Evolutionary conservation across 495 filamentous ascomycete species (phyloP).

Genomic region (Corynascus novoguineensis): DNA sequence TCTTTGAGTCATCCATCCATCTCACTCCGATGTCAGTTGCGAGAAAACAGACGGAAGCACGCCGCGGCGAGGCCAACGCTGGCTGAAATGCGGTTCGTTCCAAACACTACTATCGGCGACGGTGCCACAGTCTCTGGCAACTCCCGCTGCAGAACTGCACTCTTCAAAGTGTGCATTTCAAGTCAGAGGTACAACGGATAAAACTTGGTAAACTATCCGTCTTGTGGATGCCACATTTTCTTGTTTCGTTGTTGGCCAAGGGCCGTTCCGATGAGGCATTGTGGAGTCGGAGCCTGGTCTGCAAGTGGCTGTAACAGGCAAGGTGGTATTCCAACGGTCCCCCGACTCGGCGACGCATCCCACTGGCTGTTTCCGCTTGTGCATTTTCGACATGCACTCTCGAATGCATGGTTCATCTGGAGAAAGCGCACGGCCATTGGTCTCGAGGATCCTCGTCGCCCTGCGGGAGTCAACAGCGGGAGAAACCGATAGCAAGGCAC

Average conservation of each 20-base stretch:
- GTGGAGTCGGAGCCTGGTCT: constrained; percentile 15
- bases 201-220: no score
- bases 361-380: constrained; percentile 22
- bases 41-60: constrained; percentile 12
- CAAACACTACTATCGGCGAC: background rate
- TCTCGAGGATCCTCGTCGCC: constrained; percentile 5
- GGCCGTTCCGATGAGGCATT: background rate
- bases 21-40: background rate
- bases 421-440: constrained; percentile 10
- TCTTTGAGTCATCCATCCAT: constrained; percentile 15
- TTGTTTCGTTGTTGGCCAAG: background rate
- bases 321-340: constrained; percentile 13
- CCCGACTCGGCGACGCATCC: constrained; percentile 23
- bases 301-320: constrained; percentile 5
- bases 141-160: background rate
- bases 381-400: constrained; percentile 20
- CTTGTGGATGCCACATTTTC: background rate
- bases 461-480: constrained; percentile 8
- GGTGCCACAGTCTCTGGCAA: background rate
- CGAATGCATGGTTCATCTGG: constrained; percentile 20
- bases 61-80: constrained; percentile 14
- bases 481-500: background rate
- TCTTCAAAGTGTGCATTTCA: no score
- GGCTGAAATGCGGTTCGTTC: constrained; percentile 26
- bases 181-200: no score